Evolutionary conservation across 2,329 filamentous ascomycete species (phyloP).

Genomic region (Colletotrichum gigasporum): DNA sequence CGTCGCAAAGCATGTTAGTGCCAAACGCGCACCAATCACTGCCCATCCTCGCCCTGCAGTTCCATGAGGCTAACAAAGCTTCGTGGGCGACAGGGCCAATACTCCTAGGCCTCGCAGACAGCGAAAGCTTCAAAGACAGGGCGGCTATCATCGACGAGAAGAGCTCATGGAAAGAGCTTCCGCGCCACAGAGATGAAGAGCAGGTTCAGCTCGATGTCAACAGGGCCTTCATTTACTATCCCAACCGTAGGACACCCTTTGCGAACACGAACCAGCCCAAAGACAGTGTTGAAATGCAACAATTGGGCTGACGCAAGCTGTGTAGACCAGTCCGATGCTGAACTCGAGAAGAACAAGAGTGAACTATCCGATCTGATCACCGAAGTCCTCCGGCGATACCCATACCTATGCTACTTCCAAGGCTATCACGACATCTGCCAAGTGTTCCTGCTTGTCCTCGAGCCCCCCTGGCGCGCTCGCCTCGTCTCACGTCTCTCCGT

Average conservation of each 20-base stretch:
- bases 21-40: constrained; percentile 31
- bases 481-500: constrained; percentile 85
- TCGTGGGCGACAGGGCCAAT: constrained; percentile 64
- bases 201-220: constrained; percentile 94
- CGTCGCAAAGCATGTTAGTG: constrained; percentile 81
- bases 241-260: constrained; percentile 67
- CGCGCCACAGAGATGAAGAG: constrained; percentile 85
- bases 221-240: constrained; percentile 97
- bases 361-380: constrained; percentile 85
- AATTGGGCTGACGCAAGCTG: constrained; percentile 30
- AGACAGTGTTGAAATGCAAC: too few relatives aligned
- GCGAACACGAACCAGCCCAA: too few relatives aligned
- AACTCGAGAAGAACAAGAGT: constrained; percentile 75
- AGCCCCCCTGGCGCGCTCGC: constrained; percentile 63
- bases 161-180: constrained; percentile 68
- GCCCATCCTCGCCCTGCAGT: constrained; percentile 6
- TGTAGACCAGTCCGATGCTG: constrained; percentile 73
- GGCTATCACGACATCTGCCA: constrained; percentile 99
- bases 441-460: constrained; percentile 88
- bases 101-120: constrained; percentile 55
- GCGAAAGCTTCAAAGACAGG: constrained; percentile 22
- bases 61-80: constrained; percentile 12
- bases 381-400: constrained; percentile 80
- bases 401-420: constrained; percentile 94
- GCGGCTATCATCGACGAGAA: constrained; percentile 27